Conservation (phyloP, 306 rosid genomes). For the Cucurbita ficifolia region DNA sequence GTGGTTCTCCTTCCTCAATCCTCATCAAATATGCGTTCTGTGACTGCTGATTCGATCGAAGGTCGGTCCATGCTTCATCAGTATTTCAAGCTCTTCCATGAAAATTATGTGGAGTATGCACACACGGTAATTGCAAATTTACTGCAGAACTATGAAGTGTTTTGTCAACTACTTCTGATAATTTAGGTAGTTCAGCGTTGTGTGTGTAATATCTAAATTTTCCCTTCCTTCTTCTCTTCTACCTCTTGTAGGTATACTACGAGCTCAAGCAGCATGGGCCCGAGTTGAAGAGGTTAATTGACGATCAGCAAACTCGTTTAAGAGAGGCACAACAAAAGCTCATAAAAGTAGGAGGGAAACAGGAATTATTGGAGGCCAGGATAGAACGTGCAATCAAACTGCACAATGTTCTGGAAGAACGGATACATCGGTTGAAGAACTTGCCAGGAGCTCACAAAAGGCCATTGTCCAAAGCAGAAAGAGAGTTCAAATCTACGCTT, state of each 20-base stretch:
- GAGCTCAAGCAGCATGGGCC: slow-evolving; percentile 86
- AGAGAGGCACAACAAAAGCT: slow-evolving; percentile 45
- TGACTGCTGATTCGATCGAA: slow-evolving; percentile 83
- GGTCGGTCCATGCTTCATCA: slow-evolving; percentile 83
- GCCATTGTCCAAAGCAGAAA: slow-evolving; percentile 84
- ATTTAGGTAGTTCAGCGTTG: not conserved
- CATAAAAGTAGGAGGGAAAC: slow-evolving; percentile 44
- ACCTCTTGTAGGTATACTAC: slow-evolving; percentile 45
- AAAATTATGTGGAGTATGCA: slow-evolving; percentile 87
- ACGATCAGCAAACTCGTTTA: slow-evolving; percentile 54
- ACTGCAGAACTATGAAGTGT: not conserved
- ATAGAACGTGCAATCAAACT: slow-evolving; percentile 34
- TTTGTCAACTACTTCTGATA: not conserved
- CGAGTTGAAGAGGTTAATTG: slow-evolving; percentile 59
- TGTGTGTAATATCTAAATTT: not conserved
- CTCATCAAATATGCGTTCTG: slow-evolving; percentile 56
- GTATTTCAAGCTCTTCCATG: slow-evolving; percentile 88
- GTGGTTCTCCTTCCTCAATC: slow-evolving; percentile 64
- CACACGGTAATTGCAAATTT: slow-evolving; percentile 47
- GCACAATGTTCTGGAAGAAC: slow-evolving; percentile 63
- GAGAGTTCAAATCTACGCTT: slow-evolving; percentile 65
- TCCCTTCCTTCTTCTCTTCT: not conserved
- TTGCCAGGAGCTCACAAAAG: slow-evolving; percentile 63
- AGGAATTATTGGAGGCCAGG: slow-evolving; percentile 36
- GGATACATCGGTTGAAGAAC: slow-evolving; percentile 44